Percentiles rank a stretch among this genome's conserved stretches.
Conservation (phyloP, 306 rosid species). For the Prosopis cineraria region DNA sequence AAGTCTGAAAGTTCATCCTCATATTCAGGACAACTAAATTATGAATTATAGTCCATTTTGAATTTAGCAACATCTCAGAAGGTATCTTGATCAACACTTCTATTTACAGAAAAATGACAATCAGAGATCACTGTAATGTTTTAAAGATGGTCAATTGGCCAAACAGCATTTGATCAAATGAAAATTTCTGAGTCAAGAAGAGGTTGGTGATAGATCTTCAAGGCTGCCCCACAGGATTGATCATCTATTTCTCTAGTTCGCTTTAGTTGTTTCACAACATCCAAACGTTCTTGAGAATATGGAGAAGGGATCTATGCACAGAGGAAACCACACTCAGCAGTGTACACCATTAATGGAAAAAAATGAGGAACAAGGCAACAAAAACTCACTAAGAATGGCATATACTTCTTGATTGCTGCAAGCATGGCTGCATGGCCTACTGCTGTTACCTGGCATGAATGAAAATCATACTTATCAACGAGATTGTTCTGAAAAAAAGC, state of each 20-base stretch:
- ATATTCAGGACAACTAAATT: background rate
- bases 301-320: slow-evolving; percentile 65
- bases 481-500: background rate
- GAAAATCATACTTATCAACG: background rate
- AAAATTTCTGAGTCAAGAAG: slow-evolving; percentile 10
- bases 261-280: slow-evolving; percentile 61
- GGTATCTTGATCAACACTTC: background rate
- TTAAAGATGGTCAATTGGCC: background rate
- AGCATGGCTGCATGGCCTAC: slow-evolving; percentile 78
- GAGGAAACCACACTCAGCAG: slow-evolving; percentile 26
- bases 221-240: slow-evolving; percentile 42
- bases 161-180: background rate
- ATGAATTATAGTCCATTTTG: background rate
- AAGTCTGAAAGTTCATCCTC: background rate
- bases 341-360: background rate
- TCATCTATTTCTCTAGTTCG: slow-evolving; percentile 59
- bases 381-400: slow-evolving; percentile 57
- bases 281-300: slow-evolving; percentile 61
- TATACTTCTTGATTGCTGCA: slow-evolving; percentile 67
- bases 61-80: background rate
- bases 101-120: slow-evolving; percentile 27
- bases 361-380: slow-evolving; percentile 5
- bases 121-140: background rate
- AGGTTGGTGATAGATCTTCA: slow-evolving; percentile 48
- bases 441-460: slow-evolving; percentile 55